Evolutionary conservation across 139 green algal species (phyloP).

Genomic region (Nannochloris sp.): DNA sequence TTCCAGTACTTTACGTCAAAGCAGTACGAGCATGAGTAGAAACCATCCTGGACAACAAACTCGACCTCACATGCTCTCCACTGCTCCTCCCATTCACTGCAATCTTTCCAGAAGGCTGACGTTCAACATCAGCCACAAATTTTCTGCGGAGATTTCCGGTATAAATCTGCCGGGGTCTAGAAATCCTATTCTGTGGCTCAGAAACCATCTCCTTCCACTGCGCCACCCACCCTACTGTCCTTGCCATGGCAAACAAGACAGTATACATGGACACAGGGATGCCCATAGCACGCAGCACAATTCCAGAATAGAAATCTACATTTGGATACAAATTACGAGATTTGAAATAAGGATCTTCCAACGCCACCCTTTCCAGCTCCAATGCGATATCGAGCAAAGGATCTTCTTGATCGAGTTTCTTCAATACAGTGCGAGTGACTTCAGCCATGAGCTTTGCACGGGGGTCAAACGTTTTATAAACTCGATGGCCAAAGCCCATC

Average conservation of each 20-base stretch:
- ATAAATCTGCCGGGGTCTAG: conserved; percentile 48
- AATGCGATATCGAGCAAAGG: conserved; percentile 59
- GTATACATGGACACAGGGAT: conserved; percentile 65
- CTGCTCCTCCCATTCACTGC: not conserved
- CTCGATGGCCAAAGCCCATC: conserved; percentile 70
- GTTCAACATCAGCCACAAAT: conserved; percentile 11
- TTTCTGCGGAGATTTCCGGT: conserved; percentile 32
- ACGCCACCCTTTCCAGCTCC: conserved; percentile 56
- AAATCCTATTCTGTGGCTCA: conserved; percentile 38
- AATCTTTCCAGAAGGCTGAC: not conserved
- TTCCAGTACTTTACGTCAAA: not conserved
- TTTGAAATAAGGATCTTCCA: conserved; percentile 66
- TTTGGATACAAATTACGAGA: conserved; percentile 61
- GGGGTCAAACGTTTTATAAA: conserved; percentile 69
- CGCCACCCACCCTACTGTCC: conserved; percentile 61
- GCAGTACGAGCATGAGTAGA: conserved; percentile 7
- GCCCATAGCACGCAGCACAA: conserved; percentile 59
- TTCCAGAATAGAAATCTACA: conserved; percentile 74
- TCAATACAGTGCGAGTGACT: conserved; percentile 44
- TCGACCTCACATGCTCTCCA: conserved; percentile 4
- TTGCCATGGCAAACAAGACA: conserved; percentile 63
- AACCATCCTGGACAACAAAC: conserved; percentile 22
- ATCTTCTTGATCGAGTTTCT: conserved; percentile 40
- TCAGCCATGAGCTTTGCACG: conserved; percentile 52
- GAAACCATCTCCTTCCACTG: conserved; percentile 70